Evolutionary conservation across 1,284 basidiomycete species (phyloP).

Genomic region (Filobasidium uniguttulatum): DNA sequence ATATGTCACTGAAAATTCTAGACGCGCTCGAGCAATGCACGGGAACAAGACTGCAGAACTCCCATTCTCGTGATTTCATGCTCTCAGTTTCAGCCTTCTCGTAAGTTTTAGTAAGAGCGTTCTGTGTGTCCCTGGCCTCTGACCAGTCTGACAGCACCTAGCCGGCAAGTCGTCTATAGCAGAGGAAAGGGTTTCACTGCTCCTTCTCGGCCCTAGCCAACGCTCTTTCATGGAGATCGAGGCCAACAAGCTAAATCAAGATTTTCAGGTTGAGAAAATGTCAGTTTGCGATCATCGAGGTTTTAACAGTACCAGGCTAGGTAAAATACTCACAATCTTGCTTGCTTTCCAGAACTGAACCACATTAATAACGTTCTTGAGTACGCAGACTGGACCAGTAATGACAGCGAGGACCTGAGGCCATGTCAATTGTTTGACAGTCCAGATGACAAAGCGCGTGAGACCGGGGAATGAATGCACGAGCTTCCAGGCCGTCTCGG

Average conservation of each 20-base stretch:
- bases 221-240: conserved; percentile 70
- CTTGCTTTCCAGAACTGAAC: conserved; percentile 99
- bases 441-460: conserved; percentile 20
- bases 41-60: too few species aligned
- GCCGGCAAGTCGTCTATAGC: too few species aligned
- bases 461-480: conserved; percentile 19
- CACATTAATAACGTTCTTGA: conserved; percentile 88
- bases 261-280: neutral
- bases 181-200: too few species aligned
- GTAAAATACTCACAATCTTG: conserved; percentile 50
- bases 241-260: conserved; percentile 51
- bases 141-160: too few species aligned
- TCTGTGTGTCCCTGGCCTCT: too few species aligned
- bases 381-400: conserved; percentile 57
- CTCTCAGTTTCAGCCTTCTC: too few species aligned
- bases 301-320: neutral
- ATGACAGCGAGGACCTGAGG: conserved; percentile 58
- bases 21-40: too few species aligned
- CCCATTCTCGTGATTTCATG: too few species aligned
- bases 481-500: conserved; percentile 18
- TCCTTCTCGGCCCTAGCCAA: conserved; percentile 40
- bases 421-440: conserved; percentile 50
- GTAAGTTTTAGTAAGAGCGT: too few species aligned
- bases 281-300: neutral
- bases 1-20: too few species aligned